phyloP scores from a whole-genome alignment of 2,329 filamentous ascomycete genomes.

The Epichloe gansuensis region DNA sequence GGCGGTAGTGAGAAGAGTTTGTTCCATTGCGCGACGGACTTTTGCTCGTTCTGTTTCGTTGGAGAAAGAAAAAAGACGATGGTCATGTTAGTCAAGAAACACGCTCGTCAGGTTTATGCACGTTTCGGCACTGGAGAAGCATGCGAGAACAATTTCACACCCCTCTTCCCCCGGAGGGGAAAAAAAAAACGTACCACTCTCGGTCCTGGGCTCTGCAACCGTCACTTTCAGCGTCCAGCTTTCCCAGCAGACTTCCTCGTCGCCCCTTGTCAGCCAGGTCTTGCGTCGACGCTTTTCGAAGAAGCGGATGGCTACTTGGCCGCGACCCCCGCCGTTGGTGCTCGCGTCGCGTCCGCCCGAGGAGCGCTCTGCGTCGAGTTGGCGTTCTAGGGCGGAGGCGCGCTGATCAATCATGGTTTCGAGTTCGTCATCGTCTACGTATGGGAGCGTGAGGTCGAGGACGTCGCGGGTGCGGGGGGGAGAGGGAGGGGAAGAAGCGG shows the following conservation, averaged over 20 bases:
- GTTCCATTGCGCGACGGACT: slow-evolving; percentile 81
- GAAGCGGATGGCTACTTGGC: slow-evolving; percentile 78
- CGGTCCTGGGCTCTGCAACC: slow-evolving; percentile 78
- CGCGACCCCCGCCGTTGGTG: slow-evolving; percentile 23
- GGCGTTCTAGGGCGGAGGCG: slow-evolving; percentile 63
- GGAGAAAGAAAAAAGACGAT: background rate
- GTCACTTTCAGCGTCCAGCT: slow-evolving; percentile 89
- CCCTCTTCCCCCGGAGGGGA: no score
- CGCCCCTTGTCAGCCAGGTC: slow-evolving; percentile 63
- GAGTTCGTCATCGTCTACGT: slow-evolving; percentile 79
- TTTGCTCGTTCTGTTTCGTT: slow-evolving; percentile 59
- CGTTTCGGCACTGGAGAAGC: no score
- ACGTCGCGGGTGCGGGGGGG: slow-evolving; percentile 78
- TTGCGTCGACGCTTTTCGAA: slow-evolving; percentile 85
- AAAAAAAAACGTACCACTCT: slow-evolving; percentile 52
- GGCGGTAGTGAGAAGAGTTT: slow-evolving; percentile 72
- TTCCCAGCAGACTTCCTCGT: slow-evolving; percentile 96
- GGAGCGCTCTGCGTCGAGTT: slow-evolving; percentile 51
- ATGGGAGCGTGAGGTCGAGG: slow-evolving; percentile 78
- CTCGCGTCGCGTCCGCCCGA: slow-evolving; percentile 8
- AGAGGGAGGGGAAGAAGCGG: slow-evolving; percentile 82
- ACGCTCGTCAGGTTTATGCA: no score
- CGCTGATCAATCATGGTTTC: slow-evolving; percentile 89
- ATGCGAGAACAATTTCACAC: no score
- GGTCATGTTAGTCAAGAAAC: no score